Evolutionary conservation across 108 stramenopile species (phyloP).

Genomic region (Licmophora abbreviata): DNA sequence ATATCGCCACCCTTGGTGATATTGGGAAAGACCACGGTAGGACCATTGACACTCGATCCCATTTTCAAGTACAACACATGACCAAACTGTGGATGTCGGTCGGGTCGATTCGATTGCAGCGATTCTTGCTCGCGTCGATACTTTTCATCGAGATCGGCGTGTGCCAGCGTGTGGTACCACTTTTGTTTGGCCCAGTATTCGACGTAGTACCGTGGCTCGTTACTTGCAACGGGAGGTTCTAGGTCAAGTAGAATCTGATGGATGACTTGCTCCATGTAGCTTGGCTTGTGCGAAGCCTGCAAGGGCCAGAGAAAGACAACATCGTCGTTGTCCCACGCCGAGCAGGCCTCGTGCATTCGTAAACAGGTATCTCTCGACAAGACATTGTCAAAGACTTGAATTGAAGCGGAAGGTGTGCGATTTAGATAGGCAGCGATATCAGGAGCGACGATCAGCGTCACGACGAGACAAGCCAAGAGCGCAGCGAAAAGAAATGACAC

Average conservation of each 20-base stretch:
- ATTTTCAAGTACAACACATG: constrained; percentile 69
- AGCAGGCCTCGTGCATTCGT: constrained; percentile 20
- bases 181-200: constrained; percentile 73
- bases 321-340: constrained; percentile 22
- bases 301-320: constrained; percentile 27
- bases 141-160: constrained; percentile 72
- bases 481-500: no score
- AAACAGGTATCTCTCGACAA: constrained; percentile 8
- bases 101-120: neutral
- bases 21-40: constrained; percentile 58
- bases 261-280: constrained; percentile 23
- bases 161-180: constrained; percentile 68
- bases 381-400: constrained; percentile 42
- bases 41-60: constrained; percentile 52
- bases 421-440: no score
- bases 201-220: constrained; percentile 28
- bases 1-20: constrained; percentile 48
- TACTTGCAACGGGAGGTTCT: no score
- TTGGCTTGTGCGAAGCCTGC: neutral
- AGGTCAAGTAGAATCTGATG: constrained; percentile 37
- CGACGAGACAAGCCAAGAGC: no score
- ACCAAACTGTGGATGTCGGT: constrained; percentile 52
- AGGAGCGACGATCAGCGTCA: no score
- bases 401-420: no score
- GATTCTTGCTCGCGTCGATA: neutral